Base-by-base conservation (phyloP, 768 basidiomycete genomes). In the Cubamyces lactineus region DNA sequence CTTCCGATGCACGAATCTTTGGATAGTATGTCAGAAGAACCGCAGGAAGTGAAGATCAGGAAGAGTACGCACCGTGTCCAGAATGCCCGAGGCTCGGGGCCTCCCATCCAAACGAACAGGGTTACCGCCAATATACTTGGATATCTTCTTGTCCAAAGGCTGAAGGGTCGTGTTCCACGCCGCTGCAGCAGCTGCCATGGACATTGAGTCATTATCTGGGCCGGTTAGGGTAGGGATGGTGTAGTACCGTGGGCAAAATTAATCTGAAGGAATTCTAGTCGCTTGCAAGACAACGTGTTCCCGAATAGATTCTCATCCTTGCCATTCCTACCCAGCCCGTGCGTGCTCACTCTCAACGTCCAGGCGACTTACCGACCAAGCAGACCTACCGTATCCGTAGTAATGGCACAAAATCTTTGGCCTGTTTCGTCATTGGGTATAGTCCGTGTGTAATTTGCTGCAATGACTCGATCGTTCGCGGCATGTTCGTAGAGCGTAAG, bases 401-500 rank as follows among this genome's bases (percentile, higher is more conserved):
- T 0, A 78, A 71, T 13, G 88, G 87, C 16, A 79, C 63, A 13
- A 79, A 75, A n/a, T 72, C 71, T 15, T 74, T 66, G 8, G 72
- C 73, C 64, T 82, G 85, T 68, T 84, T 83, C 4, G 73, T 63
- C 7, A 75, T 73, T 1, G 88, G 88, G 67, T 91, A 93, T 49
- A 94, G 71, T 1, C 91, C 91, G 52, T 86, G 80, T n/a, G 89
- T 77, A 39, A 92, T 78, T 64, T 93, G 86, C 65, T 89, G 86
- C 17, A 92, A 73, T 0, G 86, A 86, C 66, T 92, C 89, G 16
- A 87, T 85, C 5, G 91, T 92, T 38, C 92, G 80, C 0, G 90
- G 84, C 72, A 94, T 84, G 68, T 90, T 88, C 2, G 92, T 94
- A 16, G 84, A 88, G 80, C 89, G 79, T 65, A 91, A 87, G 71